Conservation (phyloP, 192 early-diverging fungal species). For the Jimgerdemannia lactiflua region DNA sequence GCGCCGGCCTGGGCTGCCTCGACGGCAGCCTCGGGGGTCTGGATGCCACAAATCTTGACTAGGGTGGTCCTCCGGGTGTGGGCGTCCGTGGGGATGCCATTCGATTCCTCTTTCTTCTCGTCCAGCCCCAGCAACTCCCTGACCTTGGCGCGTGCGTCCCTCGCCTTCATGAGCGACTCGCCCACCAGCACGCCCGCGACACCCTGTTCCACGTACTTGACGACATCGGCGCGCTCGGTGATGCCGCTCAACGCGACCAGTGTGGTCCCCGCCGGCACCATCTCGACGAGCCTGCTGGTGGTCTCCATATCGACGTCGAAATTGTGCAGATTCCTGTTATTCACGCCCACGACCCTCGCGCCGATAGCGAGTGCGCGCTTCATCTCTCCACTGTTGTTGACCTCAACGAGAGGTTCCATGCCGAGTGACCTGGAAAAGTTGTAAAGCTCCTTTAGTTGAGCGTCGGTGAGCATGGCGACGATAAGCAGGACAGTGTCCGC, state of each 20-base stretch:
- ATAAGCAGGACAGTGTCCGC: constrained; percentile 97
- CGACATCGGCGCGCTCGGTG: constrained; percentile 75
- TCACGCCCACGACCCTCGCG: constrained; percentile 92
- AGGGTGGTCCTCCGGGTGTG: constrained; percentile 22
- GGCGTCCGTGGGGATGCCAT: too few relatives aligned
- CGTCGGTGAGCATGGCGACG: constrained; percentile 85
- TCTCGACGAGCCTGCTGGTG: constrained; percentile 72
- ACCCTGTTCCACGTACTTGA: constrained; percentile 71
- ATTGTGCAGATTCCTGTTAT: constrained; percentile 96
- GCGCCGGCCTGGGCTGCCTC: constrained; percentile 75
- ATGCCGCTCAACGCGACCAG: constrained; percentile 94
- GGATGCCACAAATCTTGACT: constrained; percentile 95
- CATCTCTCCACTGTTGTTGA: constrained; percentile 92
- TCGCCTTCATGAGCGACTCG: constrained; percentile 89
- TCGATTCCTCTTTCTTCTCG: constrained; percentile 2
- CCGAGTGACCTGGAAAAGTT: constrained; percentile 71
- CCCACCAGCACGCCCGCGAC: constrained; percentile 88
- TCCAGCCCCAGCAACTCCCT: constrained; percentile 53
- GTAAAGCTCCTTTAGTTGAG: constrained; percentile 66
- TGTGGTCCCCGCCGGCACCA: constrained; percentile 73
- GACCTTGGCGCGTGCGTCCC: constrained; percentile 76
- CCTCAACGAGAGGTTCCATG: constrained; percentile 99
- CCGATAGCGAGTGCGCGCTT: constrained; percentile 74
- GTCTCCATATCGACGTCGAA: constrained; percentile 94
- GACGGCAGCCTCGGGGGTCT: constrained; percentile 76